Base-by-base conservation (phyloP, 495 filamentous ascomycete species). In the Penicillium roqueforti region DNA sequence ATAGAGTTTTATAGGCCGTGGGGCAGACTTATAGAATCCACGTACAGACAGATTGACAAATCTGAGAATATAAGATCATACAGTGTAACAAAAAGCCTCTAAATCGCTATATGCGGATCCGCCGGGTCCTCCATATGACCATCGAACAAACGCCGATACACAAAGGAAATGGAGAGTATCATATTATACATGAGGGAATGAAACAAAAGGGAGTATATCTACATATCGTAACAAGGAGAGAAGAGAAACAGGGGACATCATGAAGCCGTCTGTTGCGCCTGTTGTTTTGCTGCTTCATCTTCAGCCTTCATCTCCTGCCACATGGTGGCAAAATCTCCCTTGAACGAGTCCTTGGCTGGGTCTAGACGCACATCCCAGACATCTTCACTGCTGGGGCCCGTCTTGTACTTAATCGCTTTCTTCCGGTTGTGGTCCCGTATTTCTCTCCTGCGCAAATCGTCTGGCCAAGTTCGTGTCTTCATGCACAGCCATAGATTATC, bases 401-500 rank as follows among this genome's bases (percentile, higher is more conserved):
- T 76, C 75, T 79, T 83, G 68, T 91, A 91, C 70, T 88, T 88
- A 60, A 73, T 78, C 47, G 83, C 83, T 72, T 87, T 89, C 70
- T 85, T 79, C 51, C 78, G 77, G 68, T 95, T 91, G 68, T 86
- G 81, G 37, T 82, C 86, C 54, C 76, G 72, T 46, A 98, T 81
- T 55, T 77, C 78, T 50, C 73, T 76, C 57, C 75, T 79, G 57
- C 77, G 76, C 59, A 76, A 57, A 31, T 78, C 68, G 1, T 77
- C 73, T 4, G 69, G 38, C 57, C 60, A 68, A 37, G 66, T 78
- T 59, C 71, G 60, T n/a, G 84, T 85, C 51, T 87, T 84, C 89
- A 98, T 95, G 76, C 93, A 98, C 71, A 96, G 88, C 84, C 92
- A 90, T 74, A 93, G 97, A 67, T 92, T 86, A 58, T 83, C 77